Evolutionary conservation across 2,329 filamentous ascomycete genomes (phyloP).

Genomic region (Coniochaeta prunicola): DNA sequence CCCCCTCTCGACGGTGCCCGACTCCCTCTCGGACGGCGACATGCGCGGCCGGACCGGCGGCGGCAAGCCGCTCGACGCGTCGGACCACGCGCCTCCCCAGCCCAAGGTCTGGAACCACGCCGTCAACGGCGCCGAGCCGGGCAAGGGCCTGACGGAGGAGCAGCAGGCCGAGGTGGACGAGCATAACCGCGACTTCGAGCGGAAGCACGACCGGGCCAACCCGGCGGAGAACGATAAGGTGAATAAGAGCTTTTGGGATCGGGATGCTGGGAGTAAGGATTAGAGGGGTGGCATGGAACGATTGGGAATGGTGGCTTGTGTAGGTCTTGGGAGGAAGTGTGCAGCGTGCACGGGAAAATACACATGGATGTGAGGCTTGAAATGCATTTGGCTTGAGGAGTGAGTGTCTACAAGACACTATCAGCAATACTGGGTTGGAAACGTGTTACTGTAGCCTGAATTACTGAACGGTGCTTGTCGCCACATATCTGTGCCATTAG

Average conservation of each 20-base stretch:
- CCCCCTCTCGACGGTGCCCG: constrained; percentile 13
- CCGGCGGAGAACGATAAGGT: constrained; percentile 41
- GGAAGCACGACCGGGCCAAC: constrained; percentile 40
- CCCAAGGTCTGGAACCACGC: constrained; percentile 46
- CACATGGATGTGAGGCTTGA: no score
- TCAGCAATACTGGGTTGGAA: no score
- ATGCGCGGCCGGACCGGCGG: constrained; percentile 31
- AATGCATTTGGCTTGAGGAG: no score
- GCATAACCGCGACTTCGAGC: constrained; percentile 52
- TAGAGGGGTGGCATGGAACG: neutral
- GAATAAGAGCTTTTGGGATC: constrained; percentile 45
- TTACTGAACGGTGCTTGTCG: no score
- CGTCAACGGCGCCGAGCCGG: constrained; percentile 21
- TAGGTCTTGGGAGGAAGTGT: no score
- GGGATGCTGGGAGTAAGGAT: constrained; percentile 19
- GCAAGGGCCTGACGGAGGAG: constrained; percentile 34
- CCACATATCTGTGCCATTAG: no score
- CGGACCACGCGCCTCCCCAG: constrained; percentile 27
- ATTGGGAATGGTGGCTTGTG: neutral
- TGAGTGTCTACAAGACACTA: no score
- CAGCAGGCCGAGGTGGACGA: constrained; percentile 49
- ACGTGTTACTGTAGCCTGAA: no score
- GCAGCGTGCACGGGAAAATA: no score
- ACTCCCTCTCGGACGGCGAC: constrained; percentile 20
- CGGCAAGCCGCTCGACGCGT: constrained; percentile 26